phyloP scores from a whole-genome alignment of 768 basidiomycete genomes.

The Boletus huronensis region DNA sequence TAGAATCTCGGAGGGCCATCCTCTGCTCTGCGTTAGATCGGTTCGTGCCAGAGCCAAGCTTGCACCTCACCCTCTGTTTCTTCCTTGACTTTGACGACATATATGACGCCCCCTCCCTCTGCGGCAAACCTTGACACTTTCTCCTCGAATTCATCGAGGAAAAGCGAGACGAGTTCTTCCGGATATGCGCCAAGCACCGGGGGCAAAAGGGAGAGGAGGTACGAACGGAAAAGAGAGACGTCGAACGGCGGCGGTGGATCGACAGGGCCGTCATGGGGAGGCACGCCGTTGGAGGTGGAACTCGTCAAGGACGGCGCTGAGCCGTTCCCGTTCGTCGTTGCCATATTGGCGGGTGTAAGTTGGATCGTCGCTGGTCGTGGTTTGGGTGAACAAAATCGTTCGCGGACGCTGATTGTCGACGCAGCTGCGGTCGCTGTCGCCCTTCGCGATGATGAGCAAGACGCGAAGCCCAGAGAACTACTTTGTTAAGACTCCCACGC shows the following conservation, averaged over 20 bases:
- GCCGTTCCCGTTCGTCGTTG: conserved; percentile 23
- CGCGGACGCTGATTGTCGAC: conserved; percentile 4
- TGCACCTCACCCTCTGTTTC: conserved; percentile 62
- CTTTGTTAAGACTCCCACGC: conserved; percentile 20
- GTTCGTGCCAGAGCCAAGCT: neutral
- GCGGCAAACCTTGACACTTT: conserved; percentile 71
- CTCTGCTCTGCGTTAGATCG: conserved; percentile 41
- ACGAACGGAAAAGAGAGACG: conserved; percentile 62
- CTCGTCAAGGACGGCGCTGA: conserved; percentile 27
- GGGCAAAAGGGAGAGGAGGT: conserved; percentile 70
- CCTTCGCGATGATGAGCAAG: conserved; percentile 24
- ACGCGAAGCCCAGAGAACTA: conserved; percentile 12
- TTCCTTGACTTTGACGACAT: conserved; percentile 76
- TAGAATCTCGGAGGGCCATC: conserved; percentile 59
- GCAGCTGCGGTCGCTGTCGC: conserved; percentile 15
- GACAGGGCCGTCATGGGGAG: conserved; percentile 30
- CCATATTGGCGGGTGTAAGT: conserved; percentile 9
- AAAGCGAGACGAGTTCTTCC: conserved; percentile 61
- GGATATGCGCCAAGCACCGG: conserved; percentile 73
- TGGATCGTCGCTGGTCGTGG: conserved; percentile 17
- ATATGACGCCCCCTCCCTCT: conserved; percentile 74
- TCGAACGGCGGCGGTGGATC: conserved; percentile 55
- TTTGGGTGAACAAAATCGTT: conserved; percentile 1
- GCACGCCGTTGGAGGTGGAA: conserved; percentile 29
- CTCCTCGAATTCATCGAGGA: conserved; percentile 74